Evolutionary conservation across 163 green algal genomes (phyloP).

Genomic region (Chlorella variabilis): DNA sequence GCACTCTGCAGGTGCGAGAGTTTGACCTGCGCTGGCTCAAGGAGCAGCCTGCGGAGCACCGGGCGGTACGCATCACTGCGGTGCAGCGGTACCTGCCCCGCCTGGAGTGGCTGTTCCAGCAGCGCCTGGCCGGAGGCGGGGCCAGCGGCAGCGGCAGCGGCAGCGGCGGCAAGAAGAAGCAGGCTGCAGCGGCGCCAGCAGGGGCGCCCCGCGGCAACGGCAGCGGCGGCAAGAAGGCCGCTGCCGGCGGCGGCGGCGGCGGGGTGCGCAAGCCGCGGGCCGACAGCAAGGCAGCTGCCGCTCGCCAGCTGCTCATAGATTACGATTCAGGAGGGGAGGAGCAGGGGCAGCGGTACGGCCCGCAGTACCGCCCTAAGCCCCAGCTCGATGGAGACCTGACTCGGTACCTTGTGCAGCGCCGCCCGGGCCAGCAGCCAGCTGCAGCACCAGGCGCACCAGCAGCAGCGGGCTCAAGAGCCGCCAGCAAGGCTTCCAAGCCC

Average conservation of each 20-base stretch:
- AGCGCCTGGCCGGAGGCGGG: not conserved
- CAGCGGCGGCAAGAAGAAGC: not conserved
- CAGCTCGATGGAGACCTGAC: conserved; percentile 3
- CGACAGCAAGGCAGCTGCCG: not conserved
- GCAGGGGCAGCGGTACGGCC: not conserved
- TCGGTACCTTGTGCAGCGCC: conserved; percentile 10
- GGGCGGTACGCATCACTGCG: conserved; percentile 14
- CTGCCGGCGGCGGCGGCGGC: not conserved
- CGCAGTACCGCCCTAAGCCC: not conserved
- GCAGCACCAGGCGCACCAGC: too few relatives aligned
- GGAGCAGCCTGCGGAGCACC: conserved; percentile 38
- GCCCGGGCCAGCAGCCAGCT: not conserved
- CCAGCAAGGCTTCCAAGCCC: too few relatives aligned
- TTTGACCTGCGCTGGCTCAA: conserved; percentile 39
- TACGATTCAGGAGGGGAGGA: too few relatives aligned
- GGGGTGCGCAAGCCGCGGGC: not conserved
- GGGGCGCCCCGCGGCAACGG: too few relatives aligned
- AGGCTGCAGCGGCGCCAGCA: too few relatives aligned
- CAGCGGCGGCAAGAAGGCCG: not conserved
- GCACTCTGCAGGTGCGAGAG: not conserved
- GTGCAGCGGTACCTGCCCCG: not conserved
- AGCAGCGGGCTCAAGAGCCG: too few relatives aligned
- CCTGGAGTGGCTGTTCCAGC: not conserved
- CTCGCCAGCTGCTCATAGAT: not conserved
- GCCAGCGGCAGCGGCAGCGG: not conserved